These are phyloP conservation scores for Santalum album DNA, from an alignment of 164 flowering plant species.

Conservation along the genomic window DNA sequence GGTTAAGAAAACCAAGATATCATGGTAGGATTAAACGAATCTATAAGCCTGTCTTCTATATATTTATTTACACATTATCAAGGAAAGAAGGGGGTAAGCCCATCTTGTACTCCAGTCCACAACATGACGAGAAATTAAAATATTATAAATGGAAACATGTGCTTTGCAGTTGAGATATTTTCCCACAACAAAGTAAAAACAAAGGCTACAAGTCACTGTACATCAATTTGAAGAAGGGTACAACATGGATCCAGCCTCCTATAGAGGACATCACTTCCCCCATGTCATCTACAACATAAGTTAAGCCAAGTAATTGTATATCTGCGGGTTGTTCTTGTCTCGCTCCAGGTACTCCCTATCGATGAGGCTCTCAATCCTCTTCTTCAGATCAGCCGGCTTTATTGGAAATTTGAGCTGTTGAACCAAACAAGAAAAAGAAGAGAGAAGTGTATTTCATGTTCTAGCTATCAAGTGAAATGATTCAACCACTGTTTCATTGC, in stretches of 20 bases:
- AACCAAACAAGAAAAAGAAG: neutral
- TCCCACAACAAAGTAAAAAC: slow-evolving; percentile 2
- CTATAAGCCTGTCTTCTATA: no score
- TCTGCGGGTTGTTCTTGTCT: slow-evolving; percentile 92
- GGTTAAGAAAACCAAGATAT: no score
- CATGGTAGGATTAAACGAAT: no score
- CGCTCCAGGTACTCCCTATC: slow-evolving; percentile 96
- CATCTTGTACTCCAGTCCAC: no score
- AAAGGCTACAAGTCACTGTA: slow-evolving; percentile 13
- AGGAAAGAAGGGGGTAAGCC: no score
- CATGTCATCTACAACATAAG: slow-evolving; percentile 15
- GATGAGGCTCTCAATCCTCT: slow-evolving; percentile 89
- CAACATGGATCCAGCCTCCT: slow-evolving; percentile 1
- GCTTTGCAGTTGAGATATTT: slow-evolving; percentile 14
- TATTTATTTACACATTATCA: no score
- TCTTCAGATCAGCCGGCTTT: slow-evolving; percentile 93
- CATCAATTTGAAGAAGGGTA: slow-evolving; percentile 10
- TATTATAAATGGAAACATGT: neutral
- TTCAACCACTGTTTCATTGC: no score
- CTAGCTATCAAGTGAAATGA: no score
- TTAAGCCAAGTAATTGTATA: slow-evolving; percentile 91
- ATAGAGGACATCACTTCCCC: slow-evolving; percentile 6
- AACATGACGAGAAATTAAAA: no score
- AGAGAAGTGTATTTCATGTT: no score
- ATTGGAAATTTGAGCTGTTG: slow-evolving; percentile 93